Conservation (phyloP, 2,329 filamentous ascomycete genomes). For the Aureobasidium sp. region DNA sequence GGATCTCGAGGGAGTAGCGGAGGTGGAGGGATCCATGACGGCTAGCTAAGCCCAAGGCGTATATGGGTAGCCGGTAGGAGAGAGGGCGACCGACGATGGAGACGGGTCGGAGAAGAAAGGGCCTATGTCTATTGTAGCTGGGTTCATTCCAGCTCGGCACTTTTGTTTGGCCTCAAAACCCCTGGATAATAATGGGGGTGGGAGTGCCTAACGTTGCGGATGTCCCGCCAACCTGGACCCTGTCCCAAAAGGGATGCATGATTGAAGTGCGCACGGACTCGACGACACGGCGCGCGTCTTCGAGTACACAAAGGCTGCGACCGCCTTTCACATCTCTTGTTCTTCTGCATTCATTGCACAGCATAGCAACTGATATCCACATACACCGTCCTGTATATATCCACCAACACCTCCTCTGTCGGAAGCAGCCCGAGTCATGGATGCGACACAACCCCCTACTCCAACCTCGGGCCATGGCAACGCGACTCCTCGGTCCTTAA, state of each 20-base stretch:
- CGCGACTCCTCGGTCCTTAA: not conserved
- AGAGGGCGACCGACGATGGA: not conserved
- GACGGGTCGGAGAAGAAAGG: not conserved
- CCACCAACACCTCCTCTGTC: not conserved
- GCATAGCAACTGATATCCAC: not conserved
- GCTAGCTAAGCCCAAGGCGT: constrained; percentile 29
- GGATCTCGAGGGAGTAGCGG: constrained; percentile 15
- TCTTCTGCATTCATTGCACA: constrained; percentile 4
- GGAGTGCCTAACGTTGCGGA: not conserved
- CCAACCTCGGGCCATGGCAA: not conserved
- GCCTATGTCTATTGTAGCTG: not conserved
- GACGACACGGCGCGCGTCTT: not conserved
- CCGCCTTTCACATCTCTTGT: not conserved
- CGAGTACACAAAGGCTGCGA: not conserved
- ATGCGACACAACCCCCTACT: not conserved
- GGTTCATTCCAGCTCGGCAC: constrained; percentile 1
- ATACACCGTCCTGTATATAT: not conserved
- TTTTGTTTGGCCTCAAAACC: constrained; percentile 9
- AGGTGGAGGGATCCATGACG: constrained; percentile 26
- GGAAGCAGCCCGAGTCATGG: not conserved
- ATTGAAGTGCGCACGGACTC: not conserved
- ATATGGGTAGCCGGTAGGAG: not conserved
- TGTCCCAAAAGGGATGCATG: not conserved
- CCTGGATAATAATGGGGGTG: constrained; percentile 10
- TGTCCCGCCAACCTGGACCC: not conserved